A percentile compares a stretch with the other conserved stretches of the same genome.
Conservation (phyloP, 1,284 basidiomycete genomes). For the Farysia itapuensis region DNA sequence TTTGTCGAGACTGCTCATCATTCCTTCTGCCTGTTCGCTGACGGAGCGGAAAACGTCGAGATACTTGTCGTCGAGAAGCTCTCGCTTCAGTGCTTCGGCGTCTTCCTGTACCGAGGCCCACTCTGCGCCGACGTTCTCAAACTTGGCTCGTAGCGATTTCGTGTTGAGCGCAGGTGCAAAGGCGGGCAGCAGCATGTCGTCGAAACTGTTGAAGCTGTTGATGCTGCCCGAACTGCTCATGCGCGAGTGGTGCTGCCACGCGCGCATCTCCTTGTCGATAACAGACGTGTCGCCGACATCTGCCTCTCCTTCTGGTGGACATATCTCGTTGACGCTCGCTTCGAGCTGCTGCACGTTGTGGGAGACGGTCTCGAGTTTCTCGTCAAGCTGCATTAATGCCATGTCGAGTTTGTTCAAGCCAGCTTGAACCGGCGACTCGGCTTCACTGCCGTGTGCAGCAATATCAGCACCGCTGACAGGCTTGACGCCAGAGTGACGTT, state of each 20-base stretch:
- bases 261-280: constrained; percentile 24
- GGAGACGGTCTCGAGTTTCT: constrained; percentile 71
- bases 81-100: constrained; percentile 77
- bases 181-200: constrained; percentile 24
- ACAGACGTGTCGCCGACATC: constrained; percentile 10
- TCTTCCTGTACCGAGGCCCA: constrained; percentile 81
- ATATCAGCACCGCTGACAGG: background rate
- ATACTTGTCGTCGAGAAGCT: constrained; percentile 94
- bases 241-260: constrained; percentile 8
- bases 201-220: constrained; percentile 27
- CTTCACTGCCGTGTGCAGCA: no score
- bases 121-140: constrained; percentile 62
- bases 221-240: constrained; percentile 20
- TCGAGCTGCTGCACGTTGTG: constrained; percentile 38
- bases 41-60: constrained; percentile 90
- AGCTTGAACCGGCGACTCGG: no score
- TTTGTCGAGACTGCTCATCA: constrained; percentile 94
- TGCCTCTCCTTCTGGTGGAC: background rate
- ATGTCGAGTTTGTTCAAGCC: constrained; percentile 70
- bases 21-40: constrained; percentile 86
- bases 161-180: constrained; percentile 23
- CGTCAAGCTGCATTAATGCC: constrained; percentile 75
- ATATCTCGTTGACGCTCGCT: constrained; percentile 15
- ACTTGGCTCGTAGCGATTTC: constrained; percentile 10
- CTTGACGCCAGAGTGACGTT: constrained; percentile 23